Evolutionary conservation across 768 basidiomycete genomes (phyloP), one percentile per base, ranked within the genome.

Genomic region (Russula brevipes): DNA sequence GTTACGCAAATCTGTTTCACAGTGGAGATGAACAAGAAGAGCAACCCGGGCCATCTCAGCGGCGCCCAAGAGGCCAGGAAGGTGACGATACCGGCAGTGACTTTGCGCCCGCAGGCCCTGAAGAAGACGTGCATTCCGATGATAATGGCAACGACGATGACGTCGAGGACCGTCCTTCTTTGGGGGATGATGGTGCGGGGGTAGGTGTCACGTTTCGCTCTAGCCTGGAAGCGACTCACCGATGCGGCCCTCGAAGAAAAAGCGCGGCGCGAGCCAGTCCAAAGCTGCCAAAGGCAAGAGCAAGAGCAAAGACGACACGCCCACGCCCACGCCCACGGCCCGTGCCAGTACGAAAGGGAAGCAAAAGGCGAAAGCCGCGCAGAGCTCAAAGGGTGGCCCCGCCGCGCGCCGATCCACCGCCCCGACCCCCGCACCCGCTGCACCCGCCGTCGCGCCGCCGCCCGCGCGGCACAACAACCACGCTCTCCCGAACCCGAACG

Each of bases 401-500:
- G 41, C 19, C 12, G 11, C 39, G 41, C 41, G 3, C 4, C 31
- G 14, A n/a, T 38, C 39, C 11, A n/a, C 38, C 30, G 52, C 36
- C 14, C 24, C 44, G 8, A 12, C 31, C 12, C 4, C 45, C 36
- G 24, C 47, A 24, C 38, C 14, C 9, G 3, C 30, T 49, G 41
- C 68, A 14, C 66, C 73, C 5, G 71, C 73, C 36, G 64, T 78
- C 4, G 72, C 76, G 11, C 72, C 75, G 35, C 69, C 75, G 12
- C 70, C 76, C 1, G 79, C 78, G 65, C 77, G 82, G 17, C 81
- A 86, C 70, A 82, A 86, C 70, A 82, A 77, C 69, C 83, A 87
- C 64, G 73, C 78, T 17, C 76, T 87, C 12, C 87, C 87, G 0
- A 81, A 81, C 12, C 86, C 86, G 0, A 86, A 81, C 63, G 76